A percentile compares a stretch with the other conserved stretches of the same genome.
Evolutionary conservation across 1,284 basidiomycete genomes (phyloP).

Genomic region (Ganoderma lucidum): DNA sequence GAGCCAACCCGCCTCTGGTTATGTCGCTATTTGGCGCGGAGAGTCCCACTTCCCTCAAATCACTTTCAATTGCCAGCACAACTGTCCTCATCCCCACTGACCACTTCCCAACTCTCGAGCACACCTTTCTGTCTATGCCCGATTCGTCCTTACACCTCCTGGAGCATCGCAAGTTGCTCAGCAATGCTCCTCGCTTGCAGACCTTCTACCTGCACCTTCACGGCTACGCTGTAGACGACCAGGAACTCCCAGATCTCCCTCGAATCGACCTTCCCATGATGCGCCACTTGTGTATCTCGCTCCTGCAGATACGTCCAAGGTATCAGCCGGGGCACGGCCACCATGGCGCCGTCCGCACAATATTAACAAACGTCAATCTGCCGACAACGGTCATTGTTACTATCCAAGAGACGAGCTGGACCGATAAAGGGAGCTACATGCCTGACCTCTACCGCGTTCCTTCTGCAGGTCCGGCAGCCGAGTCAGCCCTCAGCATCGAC

Average conservation of each 20-base stretch:
- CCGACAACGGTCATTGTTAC: neutral
- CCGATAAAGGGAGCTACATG: neutral
- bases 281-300: constrained; percentile 8
- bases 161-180: neutral
- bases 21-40: neutral
- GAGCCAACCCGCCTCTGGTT: neutral
- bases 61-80: neutral
- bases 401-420: neutral
- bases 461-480: neutral
- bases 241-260: too few species aligned
- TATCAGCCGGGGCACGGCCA: neutral
- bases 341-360: neutral
- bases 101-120: neutral
- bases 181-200: constrained; percentile 1
- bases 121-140: neutral
- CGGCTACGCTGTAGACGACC: too few species aligned
- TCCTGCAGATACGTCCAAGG: neutral
- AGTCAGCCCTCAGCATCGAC: neutral
- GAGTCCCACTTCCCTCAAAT: neutral
- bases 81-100: neutral
- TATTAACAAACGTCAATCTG: neutral
- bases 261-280: constrained; percentile 6
- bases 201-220: constrained; percentile 2
- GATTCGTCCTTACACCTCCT: neutral
- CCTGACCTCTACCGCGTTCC: neutral